Evolutionary conservation across 768 basidiomycete species (phyloP), one percentile per base, ranked within the genome.

Genomic region (Mycena maculata): DNA sequence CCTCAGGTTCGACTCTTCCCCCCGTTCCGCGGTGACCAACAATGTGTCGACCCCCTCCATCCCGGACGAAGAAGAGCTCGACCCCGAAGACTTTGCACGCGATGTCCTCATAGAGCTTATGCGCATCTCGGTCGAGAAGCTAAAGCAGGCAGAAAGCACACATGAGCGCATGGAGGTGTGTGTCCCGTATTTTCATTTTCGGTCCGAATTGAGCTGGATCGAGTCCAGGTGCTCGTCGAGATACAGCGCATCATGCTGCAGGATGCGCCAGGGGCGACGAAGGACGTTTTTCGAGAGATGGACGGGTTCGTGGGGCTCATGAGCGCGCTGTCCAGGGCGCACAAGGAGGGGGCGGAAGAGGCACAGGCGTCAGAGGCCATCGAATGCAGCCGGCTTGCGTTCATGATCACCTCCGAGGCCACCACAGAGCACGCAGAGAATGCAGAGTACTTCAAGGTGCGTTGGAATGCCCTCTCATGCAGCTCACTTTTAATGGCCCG

Each of bases 241-340:
- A 88, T 95, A 42, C 86, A 88, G 59, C 82, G 87, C 18, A 87
- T 91, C 25, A 83, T 94, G 83, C 81, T 83, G 18, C 88, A 92
- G 75, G 89, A 92, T 71, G 74, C 82, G 2, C 80, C 76, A 45
- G 65, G 69, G 28, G 69, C 69, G 22, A 91, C 91, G 13, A 92
- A 90, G 75, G 89, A 90, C 61, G 88, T 90, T 22, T 95, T 95
- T 76, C 84, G 94, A 6, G 92, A 94, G 72, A 81, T 91, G 72
- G 94, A 95, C 67, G 94, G 94, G 1, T 94, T 94, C 74, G 80
- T 94, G 22, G 85, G 88, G 12, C 79, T 94, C 33, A 88, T 94
- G 79, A 92, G 87, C 71, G 84, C 91, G 31, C 81, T 95, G 5
- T 91, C 92, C 1, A 87, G 87, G 0, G 77, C 91, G 0, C 76